Base-by-base conservation (phyloP, 805 yeast species). In the Isabelozyma rhagii region DNA sequence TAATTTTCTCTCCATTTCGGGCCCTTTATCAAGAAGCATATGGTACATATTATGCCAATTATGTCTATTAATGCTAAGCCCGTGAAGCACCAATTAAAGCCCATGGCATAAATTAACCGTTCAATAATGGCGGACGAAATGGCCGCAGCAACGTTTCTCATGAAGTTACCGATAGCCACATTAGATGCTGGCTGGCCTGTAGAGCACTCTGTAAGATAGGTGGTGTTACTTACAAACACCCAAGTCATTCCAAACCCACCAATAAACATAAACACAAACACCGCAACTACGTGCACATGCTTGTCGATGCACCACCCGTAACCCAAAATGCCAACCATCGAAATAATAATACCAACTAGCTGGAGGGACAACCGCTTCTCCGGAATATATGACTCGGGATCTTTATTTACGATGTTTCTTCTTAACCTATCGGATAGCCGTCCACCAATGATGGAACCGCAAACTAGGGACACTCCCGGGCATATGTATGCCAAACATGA, bases 161-260 rank as follows among this genome's bases (percentile, higher is more conserved):
- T 72, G 47, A 78, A 64, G 51, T 81, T 80, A 1, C 81, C 81
- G 43, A 81, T 60, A 0, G 85, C 83, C 21, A 81, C 81, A 46
- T 75, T 70, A 0, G 81, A 71, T 1, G 84, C 81, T 1, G 83
- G 78, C 53, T 77, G 79, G 1, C 71, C 74, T 4, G 75, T 66
- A 10, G 78, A 66, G 39, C 80, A 67, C 52, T 81, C 85, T 1
- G 83, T 74, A 45, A 80, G 58, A 57, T 80, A 81, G 0, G 85
- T 78, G 51, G 81, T 79, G 3, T 77, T 77, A 0, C 80, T 73
- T 17, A 78, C 77, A 51, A 79, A 78, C 29, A 79, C 77, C 78
- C 83, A 80, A 0, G 84, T 77, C 70, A 79, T 71, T 1, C 84
- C 84, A 55, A 78, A 77, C 0, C 83, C 82, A 29, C 68, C 66